Conservation (phyloP, 1,139 yeast species). For the Lodderomyces theae region DNA sequence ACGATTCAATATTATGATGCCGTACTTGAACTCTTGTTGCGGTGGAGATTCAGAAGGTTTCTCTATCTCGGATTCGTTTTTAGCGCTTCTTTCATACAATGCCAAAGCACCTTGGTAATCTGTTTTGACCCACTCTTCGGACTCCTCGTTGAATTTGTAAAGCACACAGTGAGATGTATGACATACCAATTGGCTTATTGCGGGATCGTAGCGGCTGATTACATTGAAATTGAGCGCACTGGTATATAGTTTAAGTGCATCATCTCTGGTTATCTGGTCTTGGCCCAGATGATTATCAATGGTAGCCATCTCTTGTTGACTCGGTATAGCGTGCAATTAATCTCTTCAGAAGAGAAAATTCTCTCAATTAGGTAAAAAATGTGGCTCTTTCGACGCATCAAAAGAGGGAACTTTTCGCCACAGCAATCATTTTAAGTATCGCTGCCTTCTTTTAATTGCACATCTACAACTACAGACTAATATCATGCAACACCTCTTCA, state of each 20-base stretch:
- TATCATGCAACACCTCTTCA: conserved; percentile 10
- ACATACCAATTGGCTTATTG: conserved; percentile 68
- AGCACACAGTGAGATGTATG: conserved; percentile 79
- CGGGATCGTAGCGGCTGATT: conserved; percentile 79
- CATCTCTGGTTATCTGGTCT: conserved; percentile 24
- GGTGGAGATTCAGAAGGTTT: conserved; percentile 24
- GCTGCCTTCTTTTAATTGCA: background rate
- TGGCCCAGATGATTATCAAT: conserved; percentile 5
- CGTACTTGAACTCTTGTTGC: conserved; percentile 46
- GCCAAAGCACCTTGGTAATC: conserved; percentile 83
- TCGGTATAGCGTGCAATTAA: too few species aligned
- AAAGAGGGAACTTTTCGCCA: background rate
- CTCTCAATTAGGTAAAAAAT: background rate
- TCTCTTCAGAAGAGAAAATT: background rate
- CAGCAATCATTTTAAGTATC: background rate
- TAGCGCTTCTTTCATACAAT: conserved; percentile 64
- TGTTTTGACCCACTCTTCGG: conserved; percentile 76
- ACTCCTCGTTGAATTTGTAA: conserved; percentile 63
- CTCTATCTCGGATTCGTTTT: conserved; percentile 29
- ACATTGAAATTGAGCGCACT: conserved; percentile 78
- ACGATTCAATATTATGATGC: conserved; percentile 75
- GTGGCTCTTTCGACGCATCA: background rate
- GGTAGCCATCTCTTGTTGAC: background rate
- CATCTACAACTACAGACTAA: too few species aligned
- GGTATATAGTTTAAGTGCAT: conserved; percentile 56